Evolutionary conservation across 164 flowering plant genomes (phyloP).

Genomic region (Tetracentron sinense): DNA sequence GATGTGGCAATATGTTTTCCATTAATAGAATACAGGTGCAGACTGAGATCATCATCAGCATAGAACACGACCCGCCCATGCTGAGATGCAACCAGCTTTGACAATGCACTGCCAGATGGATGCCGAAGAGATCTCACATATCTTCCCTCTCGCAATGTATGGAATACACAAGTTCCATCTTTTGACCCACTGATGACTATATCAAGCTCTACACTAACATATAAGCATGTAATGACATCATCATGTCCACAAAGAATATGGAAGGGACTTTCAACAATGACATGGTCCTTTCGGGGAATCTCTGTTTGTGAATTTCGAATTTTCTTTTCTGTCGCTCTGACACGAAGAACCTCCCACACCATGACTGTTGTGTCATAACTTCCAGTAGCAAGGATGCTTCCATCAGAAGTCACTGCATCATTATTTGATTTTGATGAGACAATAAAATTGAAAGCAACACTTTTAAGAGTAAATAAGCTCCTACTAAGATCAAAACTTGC

Average conservation of each 20-base stretch:
- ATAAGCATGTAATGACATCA: slow-evolving; percentile 88
- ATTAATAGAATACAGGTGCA: slow-evolving; percentile 80
- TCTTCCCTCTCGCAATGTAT: slow-evolving; percentile 81
- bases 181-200: slow-evolving; percentile 94
- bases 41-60: slow-evolving; percentile 83
- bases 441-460: not conserved
- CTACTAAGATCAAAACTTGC: not conserved
- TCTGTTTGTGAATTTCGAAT: slow-evolving; percentile 54
- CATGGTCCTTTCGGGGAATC: slow-evolving; percentile 56
- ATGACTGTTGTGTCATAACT: slow-evolving; percentile 98
- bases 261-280: slow-evolving; percentile 75
- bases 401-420: slow-evolving; percentile 85
- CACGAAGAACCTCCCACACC: slow-evolving; percentile 84
- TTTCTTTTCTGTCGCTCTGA: slow-evolving; percentile 54
- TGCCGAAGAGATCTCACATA: slow-evolving; percentile 81
- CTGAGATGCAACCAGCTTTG: slow-evolving; percentile 82
- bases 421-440: slow-evolving; percentile 4
- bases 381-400: slow-evolving; percentile 93
- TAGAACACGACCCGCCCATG: slow-evolving; percentile 79
- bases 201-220: slow-evolving; percentile 83
- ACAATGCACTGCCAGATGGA: slow-evolving; percentile 74
- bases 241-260: slow-evolving; percentile 98
- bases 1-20: slow-evolving; percentile 80
- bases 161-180: slow-evolving; percentile 95
- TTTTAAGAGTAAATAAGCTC: not conserved